Evolutionary conservation across 108 stramenopile genomes (phyloP), one percentile per base, ranked within the genome.

Genomic region (Fragilaria crotonensis): DNA sequence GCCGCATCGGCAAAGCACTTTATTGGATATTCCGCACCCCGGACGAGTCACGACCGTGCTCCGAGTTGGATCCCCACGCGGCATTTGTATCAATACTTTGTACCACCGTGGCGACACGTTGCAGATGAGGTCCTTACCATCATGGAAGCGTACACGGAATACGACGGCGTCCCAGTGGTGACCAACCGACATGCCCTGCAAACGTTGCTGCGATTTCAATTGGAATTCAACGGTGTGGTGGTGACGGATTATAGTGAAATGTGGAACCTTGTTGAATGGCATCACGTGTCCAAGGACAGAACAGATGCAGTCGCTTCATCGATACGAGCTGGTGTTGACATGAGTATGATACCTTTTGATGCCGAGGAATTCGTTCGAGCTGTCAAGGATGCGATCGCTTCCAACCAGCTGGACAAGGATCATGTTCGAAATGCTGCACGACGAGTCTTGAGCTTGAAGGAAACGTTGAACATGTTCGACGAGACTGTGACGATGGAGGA

Each of bases 171-270:
- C 27, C 88, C 82, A 5, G 79, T 84, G 52, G 79, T 78, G 30
- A 66, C 71, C 22, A 80, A 84, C 47, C 65, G 51, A 1, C 25
- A 68, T 2, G 36, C 70, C 18, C 71, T 89, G 21, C 48, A 66
- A 27, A 64, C 72, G 1, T 30, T 93, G 33, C 44, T 93, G 54
- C 62, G 91, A 25, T 59, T 79, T 2, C 61, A 83, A 48, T 56
- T 93, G 51, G 63, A 52, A 3, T 93, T 88, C 65, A 54, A 73
- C 11, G 88, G 88, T 0, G 76, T 90, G 66, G 31, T 90, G 45
- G 86, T 93, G 23, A 93, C 91, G 21, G 91, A 93, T 54, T 93
- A 93, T 55, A 57, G 66, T 21, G 91, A 93, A 69, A 88, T 93
- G 21, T 63, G 60, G 30, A 93, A 93, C 59, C 45, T 84, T 22